These are phyloP conservation scores for Dictyostelium brefeldianum DNA, from an alignment of 78 protist species.

Conservation along the genomic window DNA sequence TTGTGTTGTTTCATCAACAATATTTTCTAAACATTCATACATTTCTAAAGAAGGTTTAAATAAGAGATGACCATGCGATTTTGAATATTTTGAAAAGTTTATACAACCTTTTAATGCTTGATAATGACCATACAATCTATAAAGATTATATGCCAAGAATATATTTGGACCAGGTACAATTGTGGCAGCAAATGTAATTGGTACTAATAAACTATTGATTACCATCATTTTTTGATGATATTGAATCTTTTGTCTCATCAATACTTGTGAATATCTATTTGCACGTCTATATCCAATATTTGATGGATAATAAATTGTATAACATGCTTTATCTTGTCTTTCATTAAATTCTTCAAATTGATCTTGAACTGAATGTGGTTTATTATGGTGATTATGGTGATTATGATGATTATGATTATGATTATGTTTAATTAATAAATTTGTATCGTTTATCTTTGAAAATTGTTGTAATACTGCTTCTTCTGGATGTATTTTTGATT, in stretches of 20 bases:
- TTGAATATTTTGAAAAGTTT: background rate
- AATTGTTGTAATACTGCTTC: constrained; percentile 47
- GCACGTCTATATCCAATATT: constrained; percentile 49
- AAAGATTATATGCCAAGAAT: constrained; percentile 58
- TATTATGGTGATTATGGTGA: background rate
- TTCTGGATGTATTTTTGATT: constrained; percentile 58
- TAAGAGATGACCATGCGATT: constrained; percentile 12
- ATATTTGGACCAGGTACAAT: constrained; percentile 72
- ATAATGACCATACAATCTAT: constrained; percentile 45
- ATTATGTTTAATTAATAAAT: constrained; percentile 10
- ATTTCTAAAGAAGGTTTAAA: constrained; percentile 32
- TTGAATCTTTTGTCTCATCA: constrained; percentile 15
- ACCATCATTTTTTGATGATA: constrained; percentile 36
- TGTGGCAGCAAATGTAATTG: constrained; percentile 59
- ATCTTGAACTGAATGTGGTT: background rate
- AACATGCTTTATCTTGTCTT: constrained; percentile 4
- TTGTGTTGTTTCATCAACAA: background rate
- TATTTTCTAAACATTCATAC: background rate
- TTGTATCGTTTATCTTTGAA: constrained; percentile 23
- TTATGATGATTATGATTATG: background rate
- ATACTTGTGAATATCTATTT: constrained; percentile 36
- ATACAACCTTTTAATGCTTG: constrained; percentile 50
- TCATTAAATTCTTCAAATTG: constrained; percentile 34
- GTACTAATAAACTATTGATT: constrained; percentile 26
- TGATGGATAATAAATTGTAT: constrained; percentile 35